Conservation (phyloP, 2,329 filamentous ascomycete genomes). For the Nothophaeocryptopus gaeumannii region DNA sequence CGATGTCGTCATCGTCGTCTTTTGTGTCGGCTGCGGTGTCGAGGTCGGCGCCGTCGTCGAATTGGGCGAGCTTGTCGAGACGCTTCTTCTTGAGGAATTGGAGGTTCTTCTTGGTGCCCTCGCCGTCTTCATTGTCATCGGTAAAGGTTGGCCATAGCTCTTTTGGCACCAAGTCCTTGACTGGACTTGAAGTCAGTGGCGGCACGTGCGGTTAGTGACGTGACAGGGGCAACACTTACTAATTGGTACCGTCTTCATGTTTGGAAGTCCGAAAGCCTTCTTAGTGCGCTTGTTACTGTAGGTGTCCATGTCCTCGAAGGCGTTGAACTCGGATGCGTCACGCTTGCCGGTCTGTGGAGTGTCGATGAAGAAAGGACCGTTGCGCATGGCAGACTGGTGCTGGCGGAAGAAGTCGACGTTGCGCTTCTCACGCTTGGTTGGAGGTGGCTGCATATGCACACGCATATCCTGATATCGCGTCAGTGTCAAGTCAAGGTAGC, state of each 20-base stretch:
- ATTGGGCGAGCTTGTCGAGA: conserved; percentile 25
- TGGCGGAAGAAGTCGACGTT: conserved; percentile 13
- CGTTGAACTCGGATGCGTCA: conserved; percentile 55
- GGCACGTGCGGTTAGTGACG: too few relatives aligned
- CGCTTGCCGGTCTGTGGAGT: conserved; percentile 43
- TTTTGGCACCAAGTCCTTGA: conserved; percentile 49
- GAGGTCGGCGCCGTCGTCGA: conserved; percentile 22
- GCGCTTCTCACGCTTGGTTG: conserved; percentile 16
- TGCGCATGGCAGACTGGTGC: conserved; percentile 16
- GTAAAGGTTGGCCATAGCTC: conserved; percentile 47
- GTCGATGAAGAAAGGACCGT: conserved; percentile 24
- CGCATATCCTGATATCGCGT: conserved; percentile 8
- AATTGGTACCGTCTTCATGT: conserved; percentile 47
- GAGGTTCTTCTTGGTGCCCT: conserved; percentile 21
- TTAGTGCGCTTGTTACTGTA: conserved; percentile 35
- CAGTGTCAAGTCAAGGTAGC: background rate
- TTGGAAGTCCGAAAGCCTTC: conserved; percentile 39
- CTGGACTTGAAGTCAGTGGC: conserved; percentile 25
- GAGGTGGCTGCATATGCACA: conserved; percentile 11
- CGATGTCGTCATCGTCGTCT: conserved; percentile 15
- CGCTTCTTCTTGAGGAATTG: conserved; percentile 24
- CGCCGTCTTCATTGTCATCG: conserved; percentile 15
- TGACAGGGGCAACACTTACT: conserved; percentile 5
- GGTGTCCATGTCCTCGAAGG: conserved; percentile 51
- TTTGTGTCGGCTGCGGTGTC: conserved; percentile 11